Conservation (phyloP, 179 eudicot species). For the Patellifolia procumbens region DNA sequence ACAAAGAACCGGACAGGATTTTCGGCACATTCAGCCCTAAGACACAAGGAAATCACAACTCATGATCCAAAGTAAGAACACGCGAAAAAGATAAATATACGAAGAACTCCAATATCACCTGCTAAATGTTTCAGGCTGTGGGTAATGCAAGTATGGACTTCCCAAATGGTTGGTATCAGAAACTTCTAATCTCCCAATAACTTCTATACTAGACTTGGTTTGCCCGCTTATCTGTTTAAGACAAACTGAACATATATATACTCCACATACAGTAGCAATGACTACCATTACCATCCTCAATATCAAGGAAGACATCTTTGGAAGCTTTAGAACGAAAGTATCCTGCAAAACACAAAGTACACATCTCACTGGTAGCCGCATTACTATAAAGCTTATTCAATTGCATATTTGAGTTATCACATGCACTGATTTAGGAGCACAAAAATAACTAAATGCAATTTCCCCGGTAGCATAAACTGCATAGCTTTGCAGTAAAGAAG, state of each 20-base stretch:
- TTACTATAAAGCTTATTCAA: neutral
- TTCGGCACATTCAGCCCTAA: conserved; percentile 77
- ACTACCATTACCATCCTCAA: conserved; percentile 58
- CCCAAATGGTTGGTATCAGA: conserved; percentile 30
- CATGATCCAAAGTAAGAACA: conserved; percentile 4
- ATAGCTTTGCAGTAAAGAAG: too few relatives aligned
- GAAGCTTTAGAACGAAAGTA: conserved; percentile 48
- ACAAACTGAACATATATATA: conserved; percentile 77
- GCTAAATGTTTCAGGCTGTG: conserved; percentile 66
- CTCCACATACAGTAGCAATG: conserved; percentile 60
- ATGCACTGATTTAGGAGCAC: too few relatives aligned
- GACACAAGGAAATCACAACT: conserved; percentile 14
- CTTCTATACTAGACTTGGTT: conserved; percentile 39
- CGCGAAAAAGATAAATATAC: neutral
- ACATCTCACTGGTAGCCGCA: conserved; percentile 17
- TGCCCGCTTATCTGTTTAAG: conserved; percentile 54
- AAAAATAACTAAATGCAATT: conserved; percentile 2
- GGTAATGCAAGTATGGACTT: conserved; percentile 60
- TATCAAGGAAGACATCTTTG: conserved; percentile 67
- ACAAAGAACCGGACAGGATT: conserved; percentile 87
- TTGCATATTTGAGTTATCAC: neutral
- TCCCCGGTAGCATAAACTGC: neutral
- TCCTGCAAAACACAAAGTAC: conserved; percentile 51
- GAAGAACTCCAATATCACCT: conserved; percentile 41
- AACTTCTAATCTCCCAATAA: conserved; percentile 41